Percentiles rank a stretch among this genome's conserved stretches.
These are phyloP conservation scores for Leccinum subatratum DNA, from an alignment of 1,284 basidiomycete species.

Conservation along the genomic window DNA sequence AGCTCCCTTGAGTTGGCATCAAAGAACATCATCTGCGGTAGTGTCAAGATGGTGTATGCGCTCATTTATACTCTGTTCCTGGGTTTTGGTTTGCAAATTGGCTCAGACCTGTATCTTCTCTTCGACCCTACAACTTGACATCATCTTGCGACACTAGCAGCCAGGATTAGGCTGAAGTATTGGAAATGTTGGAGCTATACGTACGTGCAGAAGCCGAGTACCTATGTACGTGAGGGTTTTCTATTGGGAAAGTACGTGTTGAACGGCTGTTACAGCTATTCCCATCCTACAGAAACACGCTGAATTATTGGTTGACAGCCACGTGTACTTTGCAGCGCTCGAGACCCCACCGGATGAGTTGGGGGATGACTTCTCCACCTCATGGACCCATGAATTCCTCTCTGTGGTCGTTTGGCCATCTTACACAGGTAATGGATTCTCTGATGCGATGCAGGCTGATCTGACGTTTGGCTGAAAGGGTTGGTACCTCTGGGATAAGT, in stretches of 20 bases:
- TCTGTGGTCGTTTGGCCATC: constrained; percentile 53
- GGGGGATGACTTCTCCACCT: constrained; percentile 49
- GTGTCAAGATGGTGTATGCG: constrained; percentile 87
- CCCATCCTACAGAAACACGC: constrained; percentile 67
- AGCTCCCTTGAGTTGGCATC: constrained; percentile 84
- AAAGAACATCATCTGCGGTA: constrained; percentile 83
- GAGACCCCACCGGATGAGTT: constrained; percentile 45
- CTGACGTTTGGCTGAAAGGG: constrained; percentile 45
- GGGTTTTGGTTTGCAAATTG: constrained; percentile 85
- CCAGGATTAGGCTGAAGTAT: constrained; percentile 45
- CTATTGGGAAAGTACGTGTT: constrained; percentile 8
- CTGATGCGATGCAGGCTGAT: constrained; percentile 4
- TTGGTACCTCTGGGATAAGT: constrained; percentile 65
- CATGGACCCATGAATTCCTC: constrained; percentile 59
- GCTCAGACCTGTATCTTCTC: constrained; percentile 79
- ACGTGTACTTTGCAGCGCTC: constrained; percentile 44
- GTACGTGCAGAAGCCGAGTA: constrained; percentile 73
- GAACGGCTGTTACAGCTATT: constrained; percentile 50
- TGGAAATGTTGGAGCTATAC: constrained; percentile 60
- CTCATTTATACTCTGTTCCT: constrained; percentile 87
- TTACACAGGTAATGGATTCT: constrained; percentile 48
- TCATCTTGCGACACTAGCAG: constrained; percentile 49
- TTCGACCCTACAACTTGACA: constrained; percentile 60
- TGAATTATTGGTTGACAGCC: constrained; percentile 58
- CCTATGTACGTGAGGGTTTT: constrained; percentile 56